These are phyloP conservation scores for Dothiorella sarmentorum DNA, from an alignment of 2,329 filamentous ascomycete genomes.

Conservation along the genomic window DNA sequence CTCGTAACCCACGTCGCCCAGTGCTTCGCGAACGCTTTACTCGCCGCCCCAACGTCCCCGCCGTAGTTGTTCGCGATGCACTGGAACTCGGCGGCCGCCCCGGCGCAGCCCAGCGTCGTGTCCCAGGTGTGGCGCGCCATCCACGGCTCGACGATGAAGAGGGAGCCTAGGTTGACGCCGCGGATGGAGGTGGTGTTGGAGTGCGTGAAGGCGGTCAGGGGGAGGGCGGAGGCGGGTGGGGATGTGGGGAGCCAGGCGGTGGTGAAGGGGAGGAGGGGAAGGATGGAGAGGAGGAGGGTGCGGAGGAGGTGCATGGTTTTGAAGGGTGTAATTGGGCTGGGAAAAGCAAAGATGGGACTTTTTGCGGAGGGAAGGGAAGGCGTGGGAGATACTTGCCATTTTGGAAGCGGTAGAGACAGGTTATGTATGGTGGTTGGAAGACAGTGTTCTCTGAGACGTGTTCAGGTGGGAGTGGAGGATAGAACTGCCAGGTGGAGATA, in stretches of 20 bases:
- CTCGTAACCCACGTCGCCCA: slow-evolving; percentile 52
- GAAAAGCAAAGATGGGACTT: no score
- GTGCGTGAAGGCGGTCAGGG: neutral
- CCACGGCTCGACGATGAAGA: slow-evolving; percentile 56
- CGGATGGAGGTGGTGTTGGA: slow-evolving; percentile 52
- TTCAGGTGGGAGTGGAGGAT: no score
- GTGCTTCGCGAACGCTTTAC: slow-evolving; percentile 49
- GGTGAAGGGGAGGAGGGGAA: neutral
- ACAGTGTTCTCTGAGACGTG: no score
- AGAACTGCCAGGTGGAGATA: no score
- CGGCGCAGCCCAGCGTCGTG: slow-evolving; percentile 48
- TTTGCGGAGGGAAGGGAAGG: neutral
- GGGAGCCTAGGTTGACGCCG: slow-evolving; percentile 54
- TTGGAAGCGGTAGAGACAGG: no score
- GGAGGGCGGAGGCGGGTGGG: neutral
- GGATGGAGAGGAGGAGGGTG: neutral
- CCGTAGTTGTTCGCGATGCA: slow-evolving; percentile 39
- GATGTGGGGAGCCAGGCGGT: slow-evolving; percentile 9
- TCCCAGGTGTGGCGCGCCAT: slow-evolving; percentile 47
- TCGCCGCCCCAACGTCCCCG: slow-evolving; percentile 34
- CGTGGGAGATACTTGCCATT: neutral
- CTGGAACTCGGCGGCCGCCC: slow-evolving; percentile 51
- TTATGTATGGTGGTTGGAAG: no score
- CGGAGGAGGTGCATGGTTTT: neutral
- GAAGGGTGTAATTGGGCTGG: neutral